These are phyloP conservation scores for Aspergillus cavernicola DNA, from an alignment of 495 filamentous ascomycete species.

Conservation along the genomic window DNA sequence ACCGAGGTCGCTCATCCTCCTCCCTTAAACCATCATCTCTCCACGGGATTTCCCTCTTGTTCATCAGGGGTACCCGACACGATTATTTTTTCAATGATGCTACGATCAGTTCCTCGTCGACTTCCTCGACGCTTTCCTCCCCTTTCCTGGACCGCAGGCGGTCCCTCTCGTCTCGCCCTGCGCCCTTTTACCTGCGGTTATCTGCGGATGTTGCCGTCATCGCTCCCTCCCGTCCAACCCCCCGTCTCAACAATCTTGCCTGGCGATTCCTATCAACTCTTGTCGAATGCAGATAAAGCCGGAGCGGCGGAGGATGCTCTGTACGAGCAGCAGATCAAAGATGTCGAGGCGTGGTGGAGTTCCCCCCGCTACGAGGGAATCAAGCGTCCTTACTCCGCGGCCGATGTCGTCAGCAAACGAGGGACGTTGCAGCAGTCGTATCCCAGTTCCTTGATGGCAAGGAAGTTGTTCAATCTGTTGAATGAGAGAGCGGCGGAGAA, in stretches of 20 bases:
- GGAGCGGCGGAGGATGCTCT: conserved; percentile 78
- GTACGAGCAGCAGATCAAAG: conserved; percentile 71
- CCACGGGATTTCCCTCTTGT: neutral
- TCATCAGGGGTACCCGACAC: neutral
- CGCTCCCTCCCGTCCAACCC: conserved; percentile 40
- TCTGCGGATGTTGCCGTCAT: conserved; percentile 40
- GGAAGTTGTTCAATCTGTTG: conserved; percentile 87
- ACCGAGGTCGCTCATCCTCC: conserved; percentile 13
- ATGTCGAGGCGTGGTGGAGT: conserved; percentile 85
- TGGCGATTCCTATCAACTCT: conserved; percentile 74
- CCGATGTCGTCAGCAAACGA: conserved; percentile 87
- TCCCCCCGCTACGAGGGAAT: conserved; percentile 81
- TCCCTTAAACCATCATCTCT: neutral
- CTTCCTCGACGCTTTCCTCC: conserved; percentile 30
- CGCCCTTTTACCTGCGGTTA: conserved; percentile 44
- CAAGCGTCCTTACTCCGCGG: conserved; percentile 84
- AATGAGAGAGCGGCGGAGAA: conserved; percentile 69
- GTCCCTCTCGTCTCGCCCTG: conserved; percentile 26
- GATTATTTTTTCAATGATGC: conserved; percentile 22
- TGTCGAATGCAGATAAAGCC: conserved; percentile 66
- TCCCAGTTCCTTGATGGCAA: conserved; percentile 86
- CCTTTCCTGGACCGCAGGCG: conserved; percentile 16
- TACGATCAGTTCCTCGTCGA: conserved; percentile 35
- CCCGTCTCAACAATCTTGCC: conserved; percentile 56
- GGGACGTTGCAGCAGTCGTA: conserved; percentile 83